Conservation (phyloP, 208 protist genomes). For the Leishmania tarentolae region DNA sequence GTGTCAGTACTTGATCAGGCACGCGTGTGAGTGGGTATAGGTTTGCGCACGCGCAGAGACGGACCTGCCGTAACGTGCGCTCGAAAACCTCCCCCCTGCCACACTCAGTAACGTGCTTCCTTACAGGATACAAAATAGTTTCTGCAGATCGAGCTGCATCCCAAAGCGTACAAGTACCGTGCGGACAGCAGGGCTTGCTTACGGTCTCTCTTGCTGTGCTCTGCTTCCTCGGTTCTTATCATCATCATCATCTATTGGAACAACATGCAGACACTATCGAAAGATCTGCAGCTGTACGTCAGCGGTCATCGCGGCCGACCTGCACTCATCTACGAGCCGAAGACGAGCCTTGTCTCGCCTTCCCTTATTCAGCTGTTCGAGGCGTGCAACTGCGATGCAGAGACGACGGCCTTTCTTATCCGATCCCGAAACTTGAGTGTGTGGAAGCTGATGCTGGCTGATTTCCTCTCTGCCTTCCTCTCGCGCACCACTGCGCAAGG, state of each 20-base stretch:
- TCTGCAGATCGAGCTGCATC: not conserved
- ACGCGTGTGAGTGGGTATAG: constrained; percentile 1
- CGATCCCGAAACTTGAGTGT: constrained; percentile 39
- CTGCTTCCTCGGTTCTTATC: not conserved
- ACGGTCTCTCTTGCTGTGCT: not conserved
- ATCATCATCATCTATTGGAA: not conserved
- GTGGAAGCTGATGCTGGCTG: constrained; percentile 38
- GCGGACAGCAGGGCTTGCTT: not conserved
- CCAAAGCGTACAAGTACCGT: not conserved
- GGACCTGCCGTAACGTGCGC: not conserved
- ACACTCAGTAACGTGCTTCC: not conserved
- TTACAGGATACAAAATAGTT: not conserved
- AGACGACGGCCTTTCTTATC: constrained; percentile 58
- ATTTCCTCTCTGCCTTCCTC: constrained; percentile 52
- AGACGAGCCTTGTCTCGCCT: constrained; percentile 37
- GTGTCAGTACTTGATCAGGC: not conserved
- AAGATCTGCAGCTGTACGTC: constrained; percentile 37
- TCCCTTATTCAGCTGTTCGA: constrained; percentile 47
- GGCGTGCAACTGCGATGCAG: constrained; percentile 45
- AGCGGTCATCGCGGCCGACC: constrained; percentile 49
- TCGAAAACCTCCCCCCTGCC: not conserved
- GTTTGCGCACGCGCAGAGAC: not conserved
- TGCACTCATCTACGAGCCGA: constrained; percentile 44
- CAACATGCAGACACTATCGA: constrained; percentile 32
- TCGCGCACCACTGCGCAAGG: constrained; percentile 83